A percentile compares a stretch with the other conserved stretches of the same genome.
These are phyloP conservation scores for Rhinocladiella mackenziei DNA, from an alignment of 2,329 filamentous ascomycete species.

Conservation along the genomic window DNA sequence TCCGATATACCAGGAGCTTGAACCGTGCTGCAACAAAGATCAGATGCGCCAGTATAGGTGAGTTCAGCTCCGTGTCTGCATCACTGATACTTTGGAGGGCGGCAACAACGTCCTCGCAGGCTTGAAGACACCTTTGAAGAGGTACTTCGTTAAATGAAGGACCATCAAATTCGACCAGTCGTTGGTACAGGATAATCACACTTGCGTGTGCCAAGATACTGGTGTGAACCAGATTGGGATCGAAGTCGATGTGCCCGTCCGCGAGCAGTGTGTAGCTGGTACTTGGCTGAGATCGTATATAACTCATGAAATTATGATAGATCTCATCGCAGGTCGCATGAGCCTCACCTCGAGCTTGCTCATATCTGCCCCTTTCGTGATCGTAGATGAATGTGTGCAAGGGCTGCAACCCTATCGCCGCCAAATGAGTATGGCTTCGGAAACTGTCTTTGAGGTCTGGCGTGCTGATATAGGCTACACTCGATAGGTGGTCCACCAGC, in stretches of 20 bases:
- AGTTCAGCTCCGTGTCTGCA: constrained; percentile 27
- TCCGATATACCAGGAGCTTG: constrained; percentile 23
- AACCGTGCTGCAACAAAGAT: constrained; percentile 26
- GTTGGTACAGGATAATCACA: constrained; percentile 26
- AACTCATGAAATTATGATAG: constrained; percentile 28
- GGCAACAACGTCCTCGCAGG: constrained; percentile 24
- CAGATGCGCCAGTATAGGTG: constrained; percentile 22
- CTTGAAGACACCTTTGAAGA: constrained; percentile 22
- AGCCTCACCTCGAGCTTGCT: constrained; percentile 15
- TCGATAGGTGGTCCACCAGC: constrained; percentile 27
- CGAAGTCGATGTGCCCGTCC: constrained; percentile 28
- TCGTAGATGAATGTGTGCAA: constrained; percentile 27
- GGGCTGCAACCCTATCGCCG: constrained; percentile 28
- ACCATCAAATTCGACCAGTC: constrained; percentile 18
- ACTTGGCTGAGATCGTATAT: constrained; percentile 20
- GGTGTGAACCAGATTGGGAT: constrained; percentile 27
- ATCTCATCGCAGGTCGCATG: constrained; percentile 26
- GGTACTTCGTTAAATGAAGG: constrained; percentile 14
- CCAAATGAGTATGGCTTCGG: constrained; percentile 24
- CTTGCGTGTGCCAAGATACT: constrained; percentile 24
- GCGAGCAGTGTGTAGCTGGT: constrained; percentile 27
- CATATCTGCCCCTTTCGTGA: constrained; percentile 16
- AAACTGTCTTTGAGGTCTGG: constrained; percentile 28
- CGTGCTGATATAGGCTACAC: constrained; percentile 26
- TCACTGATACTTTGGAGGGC: constrained; percentile 27